Base-by-base conservation (phyloP, 2,329 filamentous ascomycete species). In the Hymenotorrendiella dingleyae region DNA sequence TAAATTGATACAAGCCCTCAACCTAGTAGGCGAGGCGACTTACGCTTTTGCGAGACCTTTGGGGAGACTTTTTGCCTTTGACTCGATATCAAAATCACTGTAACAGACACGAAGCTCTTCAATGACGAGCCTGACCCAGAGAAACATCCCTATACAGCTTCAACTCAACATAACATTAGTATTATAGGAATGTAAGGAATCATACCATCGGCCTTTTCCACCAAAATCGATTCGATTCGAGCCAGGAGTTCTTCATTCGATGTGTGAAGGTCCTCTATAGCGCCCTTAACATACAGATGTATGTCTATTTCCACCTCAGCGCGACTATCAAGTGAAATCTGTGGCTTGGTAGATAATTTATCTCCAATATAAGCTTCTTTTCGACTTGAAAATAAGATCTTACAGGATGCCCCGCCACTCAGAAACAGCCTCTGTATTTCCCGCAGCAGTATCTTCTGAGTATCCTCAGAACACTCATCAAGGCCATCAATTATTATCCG, bases 21-120 rank as follows among this genome's bases (percentile, higher is more conserved):
- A n/a, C 14, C 36, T 35, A 24, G 43, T 70, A 69, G 0, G 45
- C 55, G 70, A 67, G 2, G 74, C 68, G 22, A 38, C 30, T 38
- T 33, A 49, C 47, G 43, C 47, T 41, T 23, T 21, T 29, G 46
- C 38, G 26, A 49, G 43, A 6, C 47, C 47, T 17, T 44, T 42
- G n/a, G 47, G 47, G 21, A 49, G 17, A 7, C 19, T 27, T 22
- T 16, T 35, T 3, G 16, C 36, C 14, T 23, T 39, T 33, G 30
- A 24, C 30, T 43, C 40, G n/a, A 49, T n/a, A n/a, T 8, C 33
- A 6, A 21, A 11, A 42, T 43, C 40, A 32, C 40, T 46, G 24
- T 44, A 43, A 14, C 27, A 46, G 10, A 42, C 12, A 35, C 24
- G 16, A 9, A 49, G 36, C 17, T 43, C 40, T 6, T 43, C 17